Conservation (phyloP, 1,284 basidiomycete genomes). For the Entoloma clypeatum region DNA sequence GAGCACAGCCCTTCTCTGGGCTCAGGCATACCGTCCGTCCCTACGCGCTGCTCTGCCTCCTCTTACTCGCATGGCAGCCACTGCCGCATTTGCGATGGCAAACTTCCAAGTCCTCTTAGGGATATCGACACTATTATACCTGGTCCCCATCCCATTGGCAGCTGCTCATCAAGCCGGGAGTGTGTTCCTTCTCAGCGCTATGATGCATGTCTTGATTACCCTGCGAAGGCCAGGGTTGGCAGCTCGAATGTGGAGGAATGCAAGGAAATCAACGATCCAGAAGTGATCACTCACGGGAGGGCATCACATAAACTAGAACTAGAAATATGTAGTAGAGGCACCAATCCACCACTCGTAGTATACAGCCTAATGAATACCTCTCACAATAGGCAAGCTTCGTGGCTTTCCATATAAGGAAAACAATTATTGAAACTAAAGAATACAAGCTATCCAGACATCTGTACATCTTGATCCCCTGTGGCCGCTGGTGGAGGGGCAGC, state of each 20-base stretch:
- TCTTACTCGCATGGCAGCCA: slow-evolving; percentile 56
- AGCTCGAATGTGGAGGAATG: slow-evolving; percentile 60
- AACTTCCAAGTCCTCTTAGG: slow-evolving; percentile 88
- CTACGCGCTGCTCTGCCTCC: slow-evolving; percentile 67
- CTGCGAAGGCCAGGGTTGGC: slow-evolving; percentile 70
- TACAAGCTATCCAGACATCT: slow-evolving; percentile 62
- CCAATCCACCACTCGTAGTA: no score
- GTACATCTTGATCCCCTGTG: slow-evolving; percentile 66
- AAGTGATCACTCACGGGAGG: no score
- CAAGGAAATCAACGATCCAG: no score
- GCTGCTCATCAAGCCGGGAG: slow-evolving; percentile 95
- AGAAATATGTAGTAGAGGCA: no score
- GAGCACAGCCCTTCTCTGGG: slow-evolving; percentile 63
- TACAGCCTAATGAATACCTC: no score
- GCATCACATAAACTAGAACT: no score
- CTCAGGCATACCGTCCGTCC: slow-evolving; percentile 48
- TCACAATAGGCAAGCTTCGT: no score
- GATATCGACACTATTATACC: slow-evolving; percentile 88
- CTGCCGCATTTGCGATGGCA: slow-evolving; percentile 76
- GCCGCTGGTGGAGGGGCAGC: slow-evolving; percentile 37
- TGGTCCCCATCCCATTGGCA: slow-evolving; percentile 92
- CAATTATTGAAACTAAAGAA: no score
- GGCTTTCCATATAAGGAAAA: no score
- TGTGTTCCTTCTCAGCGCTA: slow-evolving; percentile 81
- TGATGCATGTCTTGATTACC: slow-evolving; percentile 74